A percentile compares a stretch with the other conserved stretches of the same genome.
Evolutionary conservation across 1,284 basidiomycete species (phyloP).

Genomic region (Papiliotrema fonsecae): DNA sequence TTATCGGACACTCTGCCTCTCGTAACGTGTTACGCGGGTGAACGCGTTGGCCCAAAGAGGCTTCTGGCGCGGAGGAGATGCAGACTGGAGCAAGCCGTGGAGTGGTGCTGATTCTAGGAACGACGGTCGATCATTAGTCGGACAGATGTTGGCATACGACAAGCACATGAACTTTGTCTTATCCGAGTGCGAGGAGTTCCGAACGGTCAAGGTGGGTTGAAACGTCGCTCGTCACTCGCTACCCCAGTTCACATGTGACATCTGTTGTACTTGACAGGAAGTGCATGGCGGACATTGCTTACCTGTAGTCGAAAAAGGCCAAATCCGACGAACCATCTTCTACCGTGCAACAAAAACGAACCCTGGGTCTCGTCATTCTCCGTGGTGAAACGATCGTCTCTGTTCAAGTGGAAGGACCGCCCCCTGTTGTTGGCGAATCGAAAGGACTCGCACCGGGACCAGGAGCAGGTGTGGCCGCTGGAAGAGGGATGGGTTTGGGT

Average conservation of each 20-base stretch:
- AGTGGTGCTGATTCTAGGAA: conserved; percentile 51
- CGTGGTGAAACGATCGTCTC: conserved; percentile 96
- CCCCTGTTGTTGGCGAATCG: conserved; percentile 90
- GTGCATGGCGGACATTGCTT: no score
- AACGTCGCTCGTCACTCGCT: background rate
- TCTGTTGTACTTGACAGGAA: no score
- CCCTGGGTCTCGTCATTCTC: conserved; percentile 90
- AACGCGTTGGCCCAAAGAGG: background rate
- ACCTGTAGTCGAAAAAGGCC: conserved; percentile 42
- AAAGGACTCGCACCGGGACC: conserved; percentile 68
- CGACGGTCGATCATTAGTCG: conserved; percentile 91
- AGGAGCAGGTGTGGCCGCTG: conserved; percentile 90
- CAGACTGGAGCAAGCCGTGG: background rate
- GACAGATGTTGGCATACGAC: conserved; percentile 99
- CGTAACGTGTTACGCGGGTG: background rate
- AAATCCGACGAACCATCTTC: conserved; percentile 56
- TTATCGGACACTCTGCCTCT: no score
- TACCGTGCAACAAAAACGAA: conserved; percentile 92
- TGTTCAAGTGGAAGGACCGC: conserved; percentile 91
- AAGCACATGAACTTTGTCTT: conserved; percentile 99
- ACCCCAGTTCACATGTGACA: no score
- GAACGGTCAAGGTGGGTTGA: conserved; percentile 59
- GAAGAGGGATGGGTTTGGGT: conserved; percentile 96
- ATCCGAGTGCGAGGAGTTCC: conserved; percentile 94
- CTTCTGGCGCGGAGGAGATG: no score